These are phyloP conservation scores for Candida xiaguanensis DNA, from an alignment of 805 yeast genomes.

Conservation along the genomic window DNA sequence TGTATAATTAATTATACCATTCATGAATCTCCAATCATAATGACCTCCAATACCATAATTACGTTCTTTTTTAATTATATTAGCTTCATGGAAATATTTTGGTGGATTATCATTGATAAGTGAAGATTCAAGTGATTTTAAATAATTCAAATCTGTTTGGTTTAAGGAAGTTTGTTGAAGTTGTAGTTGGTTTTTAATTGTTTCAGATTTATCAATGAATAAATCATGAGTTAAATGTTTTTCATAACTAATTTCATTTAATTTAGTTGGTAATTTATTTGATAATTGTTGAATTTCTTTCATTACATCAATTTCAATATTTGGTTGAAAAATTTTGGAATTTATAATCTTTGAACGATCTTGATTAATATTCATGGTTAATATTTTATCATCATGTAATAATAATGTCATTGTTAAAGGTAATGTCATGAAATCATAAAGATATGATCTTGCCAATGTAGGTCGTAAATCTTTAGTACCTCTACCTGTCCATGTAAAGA, in stretches of 20 bases:
- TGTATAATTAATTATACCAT: constrained; percentile 19
- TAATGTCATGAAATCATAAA: constrained; percentile 39
- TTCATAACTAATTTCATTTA: constrained; percentile 8
- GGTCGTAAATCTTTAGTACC: constrained; percentile 23
- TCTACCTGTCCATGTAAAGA: constrained; percentile 31
- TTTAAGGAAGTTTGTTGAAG: constrained; percentile 2
- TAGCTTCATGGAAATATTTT: constrained; percentile 27
- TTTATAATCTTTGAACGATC: neutral
- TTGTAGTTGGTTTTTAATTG: constrained; percentile 11
- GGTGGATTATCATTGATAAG: constrained; percentile 16
- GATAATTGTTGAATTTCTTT: constrained; percentile 13
- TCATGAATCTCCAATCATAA: constrained; percentile 39
- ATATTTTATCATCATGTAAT: constrained; percentile 18
- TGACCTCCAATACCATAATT: constrained; percentile 27
- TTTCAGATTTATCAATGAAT: constrained; percentile 22
- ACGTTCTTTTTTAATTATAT: constrained; percentile 14
- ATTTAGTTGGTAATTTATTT: neutral
- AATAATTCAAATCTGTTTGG: constrained; percentile 14
- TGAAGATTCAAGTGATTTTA: constrained; percentile 16
- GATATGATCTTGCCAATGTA: constrained; percentile 34
- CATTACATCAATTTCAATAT: constrained; percentile 13
- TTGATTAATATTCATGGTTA: constrained; percentile 17
- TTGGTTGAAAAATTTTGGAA: neutral
- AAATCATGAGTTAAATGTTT: constrained; percentile 16
- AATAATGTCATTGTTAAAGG: constrained; percentile 31